These are phyloP conservation scores for Diaporthe velutina DNA, from an alignment of 2,329 filamentous ascomycete genomes.

Conservation along the genomic window DNA sequence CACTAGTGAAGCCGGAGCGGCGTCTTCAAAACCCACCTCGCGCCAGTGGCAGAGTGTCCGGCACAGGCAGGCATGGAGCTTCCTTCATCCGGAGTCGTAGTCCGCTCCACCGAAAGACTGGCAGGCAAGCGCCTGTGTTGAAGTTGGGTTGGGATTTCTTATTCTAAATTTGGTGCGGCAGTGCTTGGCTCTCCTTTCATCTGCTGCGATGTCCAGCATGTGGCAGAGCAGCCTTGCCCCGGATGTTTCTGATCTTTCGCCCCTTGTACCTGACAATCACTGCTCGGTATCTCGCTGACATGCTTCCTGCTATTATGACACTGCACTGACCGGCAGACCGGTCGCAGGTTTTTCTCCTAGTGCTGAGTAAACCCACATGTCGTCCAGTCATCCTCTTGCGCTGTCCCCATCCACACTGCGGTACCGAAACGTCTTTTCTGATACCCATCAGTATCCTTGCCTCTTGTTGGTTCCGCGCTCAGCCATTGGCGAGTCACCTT, in stretches of 20 bases:
- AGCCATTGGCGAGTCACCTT: slow-evolving; percentile 25
- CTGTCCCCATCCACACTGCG: not conserved
- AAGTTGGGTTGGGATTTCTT: not conserved
- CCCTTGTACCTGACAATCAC: slow-evolving; percentile 22
- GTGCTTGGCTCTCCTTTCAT: slow-evolving; percentile 19
- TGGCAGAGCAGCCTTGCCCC: not conserved
- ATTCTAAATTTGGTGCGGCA: slow-evolving; percentile 32
- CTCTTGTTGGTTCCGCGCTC: not conserved
- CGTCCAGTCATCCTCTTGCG: not conserved
- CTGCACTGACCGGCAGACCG: not conserved
- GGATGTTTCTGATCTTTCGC: slow-evolving; percentile 11
- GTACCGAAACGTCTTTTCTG: not conserved
- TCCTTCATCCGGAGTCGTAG: slow-evolving; percentile 5
- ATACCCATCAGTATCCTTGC: not conserved
- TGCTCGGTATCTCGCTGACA: slow-evolving; percentile 3
- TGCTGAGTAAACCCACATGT: slow-evolving; percentile 21
- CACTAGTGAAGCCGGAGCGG: slow-evolving; percentile 24
- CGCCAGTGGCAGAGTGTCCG: not conserved
- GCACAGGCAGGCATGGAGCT: not conserved
- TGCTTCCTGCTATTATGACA: not conserved
- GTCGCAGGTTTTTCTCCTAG: slow-evolving; percentile 7
- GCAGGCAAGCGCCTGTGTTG: slow-evolving; percentile 1
- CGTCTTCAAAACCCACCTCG: not conserved
- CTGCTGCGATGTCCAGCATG: not conserved
- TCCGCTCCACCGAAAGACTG: not conserved